These are phyloP conservation scores for Silene latifolia DNA, from an alignment of 148 eudicot species.

Conservation along the genomic window DNA sequence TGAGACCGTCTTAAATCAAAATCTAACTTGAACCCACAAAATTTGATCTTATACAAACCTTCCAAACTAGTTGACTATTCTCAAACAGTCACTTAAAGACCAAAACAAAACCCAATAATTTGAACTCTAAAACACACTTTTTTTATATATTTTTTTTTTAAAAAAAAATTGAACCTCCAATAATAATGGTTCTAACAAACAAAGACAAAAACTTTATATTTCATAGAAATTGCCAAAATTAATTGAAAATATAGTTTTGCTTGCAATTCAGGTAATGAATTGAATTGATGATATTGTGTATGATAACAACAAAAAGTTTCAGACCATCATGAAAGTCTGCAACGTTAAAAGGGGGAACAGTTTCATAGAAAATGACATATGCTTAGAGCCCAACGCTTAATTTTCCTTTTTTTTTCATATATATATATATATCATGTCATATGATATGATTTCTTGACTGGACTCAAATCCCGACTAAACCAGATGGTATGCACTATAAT, in stretches of 20 bases:
- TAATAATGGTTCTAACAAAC: background rate
- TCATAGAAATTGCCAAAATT: slow-evolving; percentile 2
- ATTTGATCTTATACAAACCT: background rate
- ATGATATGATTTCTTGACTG: background rate
- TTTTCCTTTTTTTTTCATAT: background rate
- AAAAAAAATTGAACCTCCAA: background rate
- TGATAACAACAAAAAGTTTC: background rate
- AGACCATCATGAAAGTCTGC: slow-evolving; percentile 40
- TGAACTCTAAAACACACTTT: background rate
- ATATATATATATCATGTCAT: background rate
- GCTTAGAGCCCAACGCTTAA: slow-evolving; percentile 34
- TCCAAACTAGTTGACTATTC: slow-evolving; percentile 19
- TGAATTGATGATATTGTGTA: slow-evolving; percentile 8
- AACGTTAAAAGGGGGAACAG: slow-evolving; percentile 30
- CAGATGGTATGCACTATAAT: too few relatives aligned
- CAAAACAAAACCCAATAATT: background rate
- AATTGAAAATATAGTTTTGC: background rate
- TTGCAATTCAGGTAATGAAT: background rate
- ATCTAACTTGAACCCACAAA: slow-evolving; percentile 15
- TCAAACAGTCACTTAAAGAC: slow-evolving; percentile 10
- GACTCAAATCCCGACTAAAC: too few relatives aligned
- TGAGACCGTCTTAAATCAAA: background rate
- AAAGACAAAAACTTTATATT: background rate
- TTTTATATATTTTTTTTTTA: background rate
- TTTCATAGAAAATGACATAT: slow-evolving; percentile 38